Evolutionary conservation across 257 asterid species (phyloP), one percentile per base, ranked within the genome.

Genomic region (Rehmannia glutinosa): DNA sequence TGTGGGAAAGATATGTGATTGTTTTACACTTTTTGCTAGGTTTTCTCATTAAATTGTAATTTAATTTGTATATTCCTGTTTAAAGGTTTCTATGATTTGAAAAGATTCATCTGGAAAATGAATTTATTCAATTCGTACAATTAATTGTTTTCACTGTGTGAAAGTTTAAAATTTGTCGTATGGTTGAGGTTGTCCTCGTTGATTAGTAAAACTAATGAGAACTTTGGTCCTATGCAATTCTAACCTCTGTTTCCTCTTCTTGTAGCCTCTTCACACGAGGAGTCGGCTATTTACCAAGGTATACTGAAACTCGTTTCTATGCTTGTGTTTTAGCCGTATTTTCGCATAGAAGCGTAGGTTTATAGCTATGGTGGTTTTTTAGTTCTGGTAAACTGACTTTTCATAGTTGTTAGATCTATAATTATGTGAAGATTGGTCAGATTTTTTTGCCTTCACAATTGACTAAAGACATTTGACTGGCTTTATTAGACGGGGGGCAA

Each of bases 201-300:
- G 19, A 12, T 42, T 65, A 55, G 42, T 43, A 23, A 58, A 8
- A 19, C 39, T 16, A 7, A 5, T 55, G 36, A 56, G 28, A 47
- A 20, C 50, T 30, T 53, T 36, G 11, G 32, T 52, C 33, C 72
- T 59, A 15, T 55, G 49, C 53, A 38, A 36, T 64, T 60, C 60
- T 73, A 62, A 67, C 64, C 19, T 35, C 8, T 67, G 27, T 68
- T 68, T 54, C 8, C 46, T 39, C 38, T 79, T 72, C 41, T 68
- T 78, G 87, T 83, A 93, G 99, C 99, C 97, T 52, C 84, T 93
- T 71, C 83, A 72, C 62, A 78, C 87, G 49, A 79, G 97, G 91
- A 93, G 85, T 69, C 87, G 52, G 71, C 86, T 93, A 42, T 93
- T 83, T 80, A 83, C 85, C 68, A 93, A 90, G 99, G 99, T 93